Evolutionary conservation across 192 early-diverging fungal genomes (phyloP).

Genomic region (Chytriomyces sp.): DNA sequence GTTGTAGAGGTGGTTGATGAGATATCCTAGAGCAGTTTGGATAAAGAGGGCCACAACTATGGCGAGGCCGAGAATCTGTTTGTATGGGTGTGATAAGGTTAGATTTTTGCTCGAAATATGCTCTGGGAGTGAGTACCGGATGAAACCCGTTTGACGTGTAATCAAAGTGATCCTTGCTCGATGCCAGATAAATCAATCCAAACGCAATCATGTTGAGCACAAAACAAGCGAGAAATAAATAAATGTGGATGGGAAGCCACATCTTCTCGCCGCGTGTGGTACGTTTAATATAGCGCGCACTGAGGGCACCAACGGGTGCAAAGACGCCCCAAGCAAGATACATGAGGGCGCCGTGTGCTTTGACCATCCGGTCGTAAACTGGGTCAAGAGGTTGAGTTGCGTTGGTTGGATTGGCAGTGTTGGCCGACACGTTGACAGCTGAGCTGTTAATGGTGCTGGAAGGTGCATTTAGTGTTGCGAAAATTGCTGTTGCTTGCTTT

Average conservation of each 20-base stretch:
- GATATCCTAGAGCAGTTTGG: neutral
- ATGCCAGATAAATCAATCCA: slow-evolving; percentile 4
- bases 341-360: slow-evolving; percentile 36
- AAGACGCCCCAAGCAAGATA: slow-evolving; percentile 36
- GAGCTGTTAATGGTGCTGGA: no score
- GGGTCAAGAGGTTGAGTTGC: no score
- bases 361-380: neutral
- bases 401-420: no score
- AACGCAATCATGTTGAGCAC: slow-evolving; percentile 5
- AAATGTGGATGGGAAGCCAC: neutral
- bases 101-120: neutral
- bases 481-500: no score
- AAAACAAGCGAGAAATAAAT: slow-evolving; percentile 1
- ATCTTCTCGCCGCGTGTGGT: neutral
- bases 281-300: slow-evolving; percentile 23
- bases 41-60: neutral
- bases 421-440: no score
- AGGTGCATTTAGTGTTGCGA: no score
- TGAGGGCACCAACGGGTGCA: slow-evolving; percentile 28
- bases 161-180: slow-evolving; percentile 22
- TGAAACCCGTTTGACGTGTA: slow-evolving; percentile 11
- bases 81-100: neutral
- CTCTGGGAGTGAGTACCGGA: neutral
- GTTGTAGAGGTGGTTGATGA: neutral
- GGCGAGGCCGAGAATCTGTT: slow-evolving; percentile 6